Base-by-base conservation (phyloP, 495 filamentous ascomycete genomes). In the Oleoguttula mirabilis region DNA sequence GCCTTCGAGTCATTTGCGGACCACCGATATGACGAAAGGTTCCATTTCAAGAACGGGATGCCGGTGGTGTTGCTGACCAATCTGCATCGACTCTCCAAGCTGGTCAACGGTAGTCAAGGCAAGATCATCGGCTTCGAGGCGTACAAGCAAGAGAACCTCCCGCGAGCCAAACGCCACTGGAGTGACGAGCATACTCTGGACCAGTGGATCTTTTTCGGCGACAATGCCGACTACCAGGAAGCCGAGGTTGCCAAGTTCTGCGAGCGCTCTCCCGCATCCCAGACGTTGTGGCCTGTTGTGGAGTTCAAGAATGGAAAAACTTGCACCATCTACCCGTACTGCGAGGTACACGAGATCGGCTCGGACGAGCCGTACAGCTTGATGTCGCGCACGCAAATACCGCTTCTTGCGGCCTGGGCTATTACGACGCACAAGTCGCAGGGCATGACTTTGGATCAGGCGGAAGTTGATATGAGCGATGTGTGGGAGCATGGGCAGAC, bases 351-450 rank as follows among this genome's bases (percentile, higher is more conserved):
- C 21, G 63, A 68, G 19, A 32, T 70, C 0, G 70, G 73, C 4
- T 61, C 70, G 24, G 44, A 54, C 12, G 21, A 53, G 20, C 55
- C 55, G 7, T 38, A 50, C 22, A 45, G 34, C 19, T 6, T 39
- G 6, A 36, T 66, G 2, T 54, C 51, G 10, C 47, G 66, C 25
- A 58, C 58, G 12, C 67, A 70, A 34, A 60, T 70, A 4, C 67
- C 67, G 0, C 55, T 70, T 3, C 50, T 50, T 10, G 52, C 64
- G 3, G 66, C 58, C 12, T 69, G 64, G 64, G 65, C 66, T 7
- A 57, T 63, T 3, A 65, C 65, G 10, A 61, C 65, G 8, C 66
- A 70, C 39, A 70, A 69, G 41, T 53, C 49, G 38, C 66, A 68
- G 37, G 66, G 67, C n/a, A 60, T 59, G 54, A 67, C 61, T 4